These are phyloP conservation scores for Brassica juncea DNA, from an alignment of 345 rosid genomes.

Conservation along the genomic window DNA sequence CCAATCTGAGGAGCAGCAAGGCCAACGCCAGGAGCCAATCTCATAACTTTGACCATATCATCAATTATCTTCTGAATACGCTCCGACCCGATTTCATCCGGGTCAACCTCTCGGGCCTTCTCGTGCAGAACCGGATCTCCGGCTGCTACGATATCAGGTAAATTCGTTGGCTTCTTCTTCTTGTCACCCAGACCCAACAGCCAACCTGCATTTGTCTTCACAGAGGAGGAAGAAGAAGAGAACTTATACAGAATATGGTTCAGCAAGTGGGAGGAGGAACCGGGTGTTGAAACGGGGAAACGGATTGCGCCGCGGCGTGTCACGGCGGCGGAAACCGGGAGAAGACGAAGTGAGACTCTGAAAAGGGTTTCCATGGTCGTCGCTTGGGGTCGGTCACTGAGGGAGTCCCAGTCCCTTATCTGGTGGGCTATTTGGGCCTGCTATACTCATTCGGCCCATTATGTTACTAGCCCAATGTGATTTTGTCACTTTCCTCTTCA, in stretches of 20 bases:
- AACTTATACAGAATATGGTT: constrained; percentile 32
- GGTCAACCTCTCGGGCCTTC: constrained; percentile 72
- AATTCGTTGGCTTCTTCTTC: constrained; percentile 55
- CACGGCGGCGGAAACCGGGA: constrained; percentile 46
- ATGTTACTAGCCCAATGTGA: background rate
- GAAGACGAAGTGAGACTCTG: constrained; percentile 57
- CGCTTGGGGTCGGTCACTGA: constrained; percentile 1
- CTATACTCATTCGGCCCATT: constrained; percentile 1
- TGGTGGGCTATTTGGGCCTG: constrained; percentile 23
- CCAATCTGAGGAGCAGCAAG: constrained; percentile 98
- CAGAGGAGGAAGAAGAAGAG: constrained; percentile 24
- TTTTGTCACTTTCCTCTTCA: background rate
- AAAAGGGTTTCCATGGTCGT: constrained; percentile 56
- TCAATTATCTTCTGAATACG: constrained; percentile 85
- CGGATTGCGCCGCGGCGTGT: constrained; percentile 29
- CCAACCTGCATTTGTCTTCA: constrained; percentile 82
- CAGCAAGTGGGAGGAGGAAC: background rate
- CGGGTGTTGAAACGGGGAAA: constrained; percentile 23
- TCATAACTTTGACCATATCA: constrained; percentile 74
- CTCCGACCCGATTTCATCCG: constrained; percentile 70
- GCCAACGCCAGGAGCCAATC: constrained; percentile 89
- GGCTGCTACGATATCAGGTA: constrained; percentile 70
- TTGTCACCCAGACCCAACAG: constrained; percentile 75
- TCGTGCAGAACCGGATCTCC: constrained; percentile 97
- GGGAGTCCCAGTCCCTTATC: background rate